These are phyloP conservation scores for Spathaspora gorwiae DNA, from an alignment of 805 yeast genomes.

Conservation along the genomic window DNA sequence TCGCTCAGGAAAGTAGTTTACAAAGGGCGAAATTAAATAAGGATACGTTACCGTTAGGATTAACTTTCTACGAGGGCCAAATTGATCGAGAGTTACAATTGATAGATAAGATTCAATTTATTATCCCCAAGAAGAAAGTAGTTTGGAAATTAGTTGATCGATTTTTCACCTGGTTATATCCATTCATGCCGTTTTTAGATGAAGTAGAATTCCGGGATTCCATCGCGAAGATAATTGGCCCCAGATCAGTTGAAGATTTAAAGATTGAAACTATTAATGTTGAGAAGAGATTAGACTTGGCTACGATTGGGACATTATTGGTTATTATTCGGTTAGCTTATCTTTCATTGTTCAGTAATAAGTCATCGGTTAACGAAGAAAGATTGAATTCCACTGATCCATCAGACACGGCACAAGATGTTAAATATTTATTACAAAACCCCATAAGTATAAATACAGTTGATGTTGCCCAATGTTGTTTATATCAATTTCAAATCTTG, in stretches of 20 bases:
- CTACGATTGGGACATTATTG: conserved; percentile 35
- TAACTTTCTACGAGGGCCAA: conserved; percentile 30
- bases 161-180: conserved; percentile 41
- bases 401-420: conserved; percentile 18
- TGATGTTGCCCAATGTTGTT: conserved; percentile 49
- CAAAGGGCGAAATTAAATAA: conserved; percentile 11
- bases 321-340: conserved; percentile 39
- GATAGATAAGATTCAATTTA: conserved; percentile 29
- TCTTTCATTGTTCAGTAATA: conserved; percentile 34
- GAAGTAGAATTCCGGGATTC: conserved; percentile 27
- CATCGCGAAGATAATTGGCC: conserved; percentile 31
- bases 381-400: conserved; percentile 19
- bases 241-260: conserved; percentile 20
- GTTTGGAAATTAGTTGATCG: conserved; percentile 39
- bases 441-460: conserved; percentile 45
- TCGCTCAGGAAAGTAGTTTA: conserved; percentile 5
- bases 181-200: conserved; percentile 46
- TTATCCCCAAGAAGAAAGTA: conserved; percentile 35
- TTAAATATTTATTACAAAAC: conserved; percentile 37
- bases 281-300: conserved; percentile 37
- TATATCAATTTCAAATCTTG: conserved; percentile 50
- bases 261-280: conserved; percentile 23
- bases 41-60: conserved; percentile 23
- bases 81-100: conserved; percentile 24
- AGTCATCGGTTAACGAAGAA: conserved; percentile 23